A percentile compares a stretch with the other conserved stretches of the same genome.
These are phyloP conservation scores for Carallia brachiata DNA, from an alignment of 345 rosid species.

Conservation along the genomic window DNA sequence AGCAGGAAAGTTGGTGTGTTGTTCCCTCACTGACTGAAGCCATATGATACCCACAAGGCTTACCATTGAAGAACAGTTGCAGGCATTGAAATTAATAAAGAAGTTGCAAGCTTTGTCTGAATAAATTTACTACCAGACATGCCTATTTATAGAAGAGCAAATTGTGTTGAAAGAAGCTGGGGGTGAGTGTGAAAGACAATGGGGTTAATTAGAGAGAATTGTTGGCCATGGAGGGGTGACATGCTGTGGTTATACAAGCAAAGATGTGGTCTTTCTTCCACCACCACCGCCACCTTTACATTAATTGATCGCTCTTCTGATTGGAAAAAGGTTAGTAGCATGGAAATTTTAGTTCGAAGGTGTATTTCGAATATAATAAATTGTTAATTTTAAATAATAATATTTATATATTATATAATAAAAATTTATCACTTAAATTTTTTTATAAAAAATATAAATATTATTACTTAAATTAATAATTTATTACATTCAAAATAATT, in stretches of 20 bases:
- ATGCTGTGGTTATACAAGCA: background rate
- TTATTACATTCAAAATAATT: no score
- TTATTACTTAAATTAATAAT: no score
- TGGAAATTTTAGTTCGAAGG: no score
- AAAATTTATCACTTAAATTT: no score
- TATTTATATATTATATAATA: no score
- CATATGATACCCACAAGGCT: conserved; percentile 70
- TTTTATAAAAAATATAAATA: no score
- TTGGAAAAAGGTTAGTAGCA: no score
- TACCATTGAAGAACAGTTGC: conserved; percentile 50
- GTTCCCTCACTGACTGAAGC: conserved; percentile 79
- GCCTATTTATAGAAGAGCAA: no score
- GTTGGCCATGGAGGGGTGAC: background rate
- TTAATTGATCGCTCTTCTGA: background rate
- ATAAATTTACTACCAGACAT: background rate
- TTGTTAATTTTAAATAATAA: no score
- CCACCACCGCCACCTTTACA: background rate
- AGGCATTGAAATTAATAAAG: conserved; percentile 30
- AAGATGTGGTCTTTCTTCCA: background rate
- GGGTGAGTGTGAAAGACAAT: background rate
- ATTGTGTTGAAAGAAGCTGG: no score
- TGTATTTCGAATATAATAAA: no score
- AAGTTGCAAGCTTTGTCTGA: background rate
- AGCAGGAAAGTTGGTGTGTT: conserved; percentile 83
- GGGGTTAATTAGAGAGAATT: background rate